Evolutionary conservation across 1,284 basidiomycete species (phyloP), one percentile per base, ranked within the genome.

Genomic region (Crucibulum parvulum): DNA sequence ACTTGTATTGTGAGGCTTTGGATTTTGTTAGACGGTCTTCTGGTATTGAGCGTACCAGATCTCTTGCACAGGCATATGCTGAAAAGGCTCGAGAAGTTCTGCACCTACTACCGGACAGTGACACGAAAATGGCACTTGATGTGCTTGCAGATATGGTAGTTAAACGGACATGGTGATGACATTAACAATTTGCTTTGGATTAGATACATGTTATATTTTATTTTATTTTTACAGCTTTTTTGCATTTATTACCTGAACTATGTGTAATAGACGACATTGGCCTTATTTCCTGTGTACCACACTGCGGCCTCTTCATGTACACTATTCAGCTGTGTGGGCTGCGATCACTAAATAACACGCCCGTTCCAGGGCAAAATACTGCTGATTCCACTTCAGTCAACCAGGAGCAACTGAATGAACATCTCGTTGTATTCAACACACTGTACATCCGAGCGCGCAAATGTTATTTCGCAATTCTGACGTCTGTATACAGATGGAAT

Each of bases 41-140:
- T 24, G 95, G 93, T 7, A 82, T 97, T 38, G 85, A 91, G 62
- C 87, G 92, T 50, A 98, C 96, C 4, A 84, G 88, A 7, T 84
- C 87, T 45, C 87, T 98, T 16, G 96, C 96, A 5, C 77, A 80
- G 38, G 79, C 82, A n/a, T 93, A 98, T 72, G 92, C 93, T 1
- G 83, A 87, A 53, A 90, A 91, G 72, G 95, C 96, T 6, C 84
- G 85, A 38, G 86, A 91, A 61, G 85, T 89, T 36, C 79, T 97
- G 16, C 80, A 80, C 56, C 75, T 84, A n/a, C 82, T 98, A 55
- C 96, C 96, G 2, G 89, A 92, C 60, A 94, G 92, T 69, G 91
- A 94, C 53, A 91, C 94, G 36, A 89, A 89, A 72, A 78, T 81
- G 36, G 93, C 91, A 38, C 77, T 98, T 61, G 86, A 89, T 62